Evolutionary conservation across 805 yeast species (phyloP).

Genomic region (Ascoidea rubescens): DNA sequence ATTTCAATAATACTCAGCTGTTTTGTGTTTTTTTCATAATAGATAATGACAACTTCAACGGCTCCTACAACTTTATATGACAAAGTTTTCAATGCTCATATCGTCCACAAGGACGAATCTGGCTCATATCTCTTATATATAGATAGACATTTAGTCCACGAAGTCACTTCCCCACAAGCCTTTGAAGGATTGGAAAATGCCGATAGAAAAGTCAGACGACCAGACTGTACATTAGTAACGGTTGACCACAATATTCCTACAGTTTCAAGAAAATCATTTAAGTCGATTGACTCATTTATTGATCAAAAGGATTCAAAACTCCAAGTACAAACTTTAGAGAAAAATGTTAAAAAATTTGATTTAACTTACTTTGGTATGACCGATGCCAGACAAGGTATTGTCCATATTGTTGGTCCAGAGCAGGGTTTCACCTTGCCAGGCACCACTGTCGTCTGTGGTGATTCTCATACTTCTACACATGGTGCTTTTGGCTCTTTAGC

Average conservation of each 20-base stretch:
- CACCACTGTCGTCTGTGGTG: constrained; percentile 98
- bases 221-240: constrained; percentile 87
- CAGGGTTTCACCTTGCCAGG: constrained; percentile 98
- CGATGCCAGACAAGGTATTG: constrained; percentile 94
- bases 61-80: constrained; percentile 76
- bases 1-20: too few species aligned
- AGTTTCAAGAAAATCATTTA: constrained; percentile 64
- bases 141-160: constrained; percentile 96
- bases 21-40: neutral
- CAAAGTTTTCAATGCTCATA: constrained; percentile 89
- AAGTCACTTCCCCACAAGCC: constrained; percentile 98
- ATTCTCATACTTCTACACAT: constrained; percentile 96
- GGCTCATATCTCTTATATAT: constrained; percentile 82
- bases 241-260: constrained; percentile 98
- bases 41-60: constrained; percentile 18
- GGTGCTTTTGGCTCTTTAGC: constrained; percentile 98
- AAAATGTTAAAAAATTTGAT: constrained; percentile 80
- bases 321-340: constrained; percentile 86
- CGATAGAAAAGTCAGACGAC: constrained; percentile 78
- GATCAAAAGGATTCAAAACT: constrained; percentile 83
- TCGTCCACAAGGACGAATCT: constrained; percentile 79
- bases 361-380: constrained; percentile 91
- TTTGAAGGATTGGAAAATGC: constrained; percentile 90
- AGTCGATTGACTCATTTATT: constrained; percentile 65
- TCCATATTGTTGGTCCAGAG: constrained; percentile 97